phyloP scores from a whole-genome alignment of 2,329 filamentous ascomycete species.

The Ascosphaera apis region DNA sequence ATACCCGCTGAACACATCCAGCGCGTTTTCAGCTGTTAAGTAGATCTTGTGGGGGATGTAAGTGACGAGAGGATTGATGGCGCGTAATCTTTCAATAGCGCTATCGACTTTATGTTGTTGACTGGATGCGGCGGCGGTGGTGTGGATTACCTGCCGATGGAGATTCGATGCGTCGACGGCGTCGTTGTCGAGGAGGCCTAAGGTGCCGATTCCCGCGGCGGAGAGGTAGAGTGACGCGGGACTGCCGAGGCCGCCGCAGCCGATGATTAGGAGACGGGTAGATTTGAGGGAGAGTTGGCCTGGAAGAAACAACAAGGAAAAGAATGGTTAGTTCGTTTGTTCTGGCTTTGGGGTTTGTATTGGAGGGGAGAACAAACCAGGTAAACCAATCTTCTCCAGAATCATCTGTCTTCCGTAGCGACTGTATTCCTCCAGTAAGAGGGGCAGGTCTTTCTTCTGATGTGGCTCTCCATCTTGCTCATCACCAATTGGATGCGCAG shows the following conservation, averaged over 20 bases:
- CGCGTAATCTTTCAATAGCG: conserved; percentile 34
- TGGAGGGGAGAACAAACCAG: conserved; percentile 27
- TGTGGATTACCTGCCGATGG: conserved; percentile 75
- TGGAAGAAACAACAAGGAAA: conserved; percentile 12
- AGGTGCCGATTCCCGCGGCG: conserved; percentile 60
- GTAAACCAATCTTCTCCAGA: conserved; percentile 54
- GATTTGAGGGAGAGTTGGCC: conserved; percentile 54
- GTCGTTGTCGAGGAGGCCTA: conserved; percentile 77
- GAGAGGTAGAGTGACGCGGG: conserved; percentile 84
- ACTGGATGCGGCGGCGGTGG: conserved; percentile 39
- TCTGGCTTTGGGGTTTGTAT: neutral
- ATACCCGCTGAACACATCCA: conserved; percentile 43
- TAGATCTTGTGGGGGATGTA: conserved; percentile 41
- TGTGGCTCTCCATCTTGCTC: conserved; percentile 1
- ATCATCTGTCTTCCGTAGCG: conserved; percentile 85
- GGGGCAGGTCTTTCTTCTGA: conserved; percentile 33
- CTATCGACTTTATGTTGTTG: conserved; percentile 55
- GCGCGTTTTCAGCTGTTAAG: conserved; percentile 45
- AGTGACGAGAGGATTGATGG: conserved; percentile 44
- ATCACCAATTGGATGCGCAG: conserved; percentile 1
- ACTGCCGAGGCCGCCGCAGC: conserved; percentile 73
- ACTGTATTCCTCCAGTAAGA: conserved; percentile 50
- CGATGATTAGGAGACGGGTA: conserved; percentile 56
- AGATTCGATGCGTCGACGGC: conserved; percentile 73
- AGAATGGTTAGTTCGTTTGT: conserved; percentile 1